Percentiles rank a stretch among this genome's conserved stretches.
Conservation (phyloP, 768 basidiomycete species). For the Naganishia kalamii region DNA sequence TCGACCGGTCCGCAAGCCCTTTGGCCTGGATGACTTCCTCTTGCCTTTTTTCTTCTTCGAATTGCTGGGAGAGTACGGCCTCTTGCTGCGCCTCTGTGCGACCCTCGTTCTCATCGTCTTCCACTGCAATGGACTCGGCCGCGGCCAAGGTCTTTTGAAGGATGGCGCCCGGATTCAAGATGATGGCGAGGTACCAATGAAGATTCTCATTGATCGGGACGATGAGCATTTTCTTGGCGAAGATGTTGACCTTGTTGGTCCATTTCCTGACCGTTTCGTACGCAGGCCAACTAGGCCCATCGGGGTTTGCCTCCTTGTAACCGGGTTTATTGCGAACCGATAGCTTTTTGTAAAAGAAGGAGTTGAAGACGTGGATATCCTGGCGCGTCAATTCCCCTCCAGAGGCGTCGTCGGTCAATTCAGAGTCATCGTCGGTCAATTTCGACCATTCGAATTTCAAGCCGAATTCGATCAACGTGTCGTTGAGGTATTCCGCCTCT, state of each 20-base stretch:
- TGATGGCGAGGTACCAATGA: constrained; percentile 96
- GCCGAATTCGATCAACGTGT: constrained; percentile 92
- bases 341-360: constrained; percentile 96
- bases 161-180: constrained; percentile 67
- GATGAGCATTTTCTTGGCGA: constrained; percentile 84
- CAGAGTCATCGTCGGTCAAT: background rate
- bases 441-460: constrained; percentile 61
- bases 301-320: constrained; percentile 47
- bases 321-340: constrained; percentile 52
- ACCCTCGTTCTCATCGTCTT: background rate
- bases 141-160: constrained; percentile 36
- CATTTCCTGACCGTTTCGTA: constrained; percentile 86
- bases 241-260: constrained; percentile 83
- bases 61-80: background rate
- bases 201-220: constrained; percentile 93
- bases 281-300: constrained; percentile 30
- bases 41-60: background rate
- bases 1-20: background rate
- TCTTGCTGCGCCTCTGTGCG: background rate
- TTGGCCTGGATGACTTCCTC: background rate
- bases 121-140: background rate
- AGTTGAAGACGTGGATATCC: constrained; percentile 78
- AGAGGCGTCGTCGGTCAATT: background rate
- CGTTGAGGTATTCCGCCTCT: constrained; percentile 83
- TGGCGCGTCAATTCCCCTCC: background rate